These are phyloP conservation scores for Drechmeria coniospora DNA, from an alignment of 2,329 filamentous ascomycete species.

Conservation along the genomic window DNA sequence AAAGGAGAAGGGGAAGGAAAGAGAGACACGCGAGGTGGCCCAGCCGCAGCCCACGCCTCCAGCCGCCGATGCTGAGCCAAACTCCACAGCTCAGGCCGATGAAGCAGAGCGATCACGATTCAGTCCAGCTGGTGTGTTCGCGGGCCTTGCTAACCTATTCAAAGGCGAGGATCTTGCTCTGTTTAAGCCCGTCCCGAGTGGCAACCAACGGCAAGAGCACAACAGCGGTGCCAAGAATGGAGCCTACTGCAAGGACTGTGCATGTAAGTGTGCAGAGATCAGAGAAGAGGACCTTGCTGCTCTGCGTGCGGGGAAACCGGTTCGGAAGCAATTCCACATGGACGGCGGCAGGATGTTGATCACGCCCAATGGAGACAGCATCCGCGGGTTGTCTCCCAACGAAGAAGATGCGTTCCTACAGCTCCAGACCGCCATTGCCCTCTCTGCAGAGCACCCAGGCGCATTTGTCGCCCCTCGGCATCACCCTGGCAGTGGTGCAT, in stretches of 20 bases:
- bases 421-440: conserved; percentile 45
- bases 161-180: conserved; percentile 19
- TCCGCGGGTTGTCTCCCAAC: conserved; percentile 53
- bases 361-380: conserved; percentile 60
- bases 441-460: conserved; percentile 33
- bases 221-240: conserved; percentile 9
- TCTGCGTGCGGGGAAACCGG: conserved; percentile 39
- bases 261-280: conserved; percentile 24
- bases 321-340: conserved; percentile 40
- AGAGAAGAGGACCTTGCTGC: conserved; percentile 35
- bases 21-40: conserved; percentile 1
- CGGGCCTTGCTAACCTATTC: conserved; percentile 17
- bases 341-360: conserved; percentile 55
- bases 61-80: conserved; percentile 6
- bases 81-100: conserved; percentile 8
- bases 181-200: too few species aligned
- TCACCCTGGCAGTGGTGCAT: conserved; percentile 36
- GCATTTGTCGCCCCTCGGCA: conserved; percentile 41
- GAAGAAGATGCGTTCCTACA: conserved; percentile 57
- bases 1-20: conserved; percentile 10
- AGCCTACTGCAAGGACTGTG: conserved; percentile 19
- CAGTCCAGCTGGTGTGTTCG: conserved; percentile 19
- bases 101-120: conserved; percentile 14
- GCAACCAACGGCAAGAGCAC: conserved; percentile 15
- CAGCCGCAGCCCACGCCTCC: conserved; percentile 6